phyloP scores from a whole-genome alignment of 2,329 filamentous ascomycete species.

The Aspergillus proliferans region DNA sequence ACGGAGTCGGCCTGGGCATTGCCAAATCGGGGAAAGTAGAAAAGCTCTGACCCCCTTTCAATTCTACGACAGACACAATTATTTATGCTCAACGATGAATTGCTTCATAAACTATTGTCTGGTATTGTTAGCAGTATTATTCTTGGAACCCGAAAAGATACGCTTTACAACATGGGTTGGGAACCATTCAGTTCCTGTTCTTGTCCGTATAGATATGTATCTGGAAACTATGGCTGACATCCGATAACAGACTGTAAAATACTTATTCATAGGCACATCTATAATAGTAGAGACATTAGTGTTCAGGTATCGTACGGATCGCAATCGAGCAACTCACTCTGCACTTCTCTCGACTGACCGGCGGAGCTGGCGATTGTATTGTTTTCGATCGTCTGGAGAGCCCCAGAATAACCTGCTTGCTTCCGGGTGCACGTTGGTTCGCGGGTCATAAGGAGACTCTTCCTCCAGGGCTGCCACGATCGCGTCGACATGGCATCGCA shows the following conservation, averaged over 20 bases:
- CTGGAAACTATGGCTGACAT: neutral
- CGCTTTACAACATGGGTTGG: too few species aligned
- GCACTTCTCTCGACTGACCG: constrained; percentile 58
- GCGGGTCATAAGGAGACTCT: constrained; percentile 83
- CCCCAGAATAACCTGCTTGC: constrained; percentile 87
- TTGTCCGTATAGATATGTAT: too few species aligned
- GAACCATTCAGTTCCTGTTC: too few species aligned
- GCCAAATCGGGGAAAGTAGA: neutral
- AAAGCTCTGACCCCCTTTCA: too few species aligned
- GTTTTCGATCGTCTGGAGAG: constrained; percentile 66
- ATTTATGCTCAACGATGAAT: too few species aligned
- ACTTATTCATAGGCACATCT: too few species aligned
- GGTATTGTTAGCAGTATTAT: too few species aligned
- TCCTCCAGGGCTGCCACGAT: constrained; percentile 81
- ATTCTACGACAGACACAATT: too few species aligned
- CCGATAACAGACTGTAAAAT: too few species aligned
- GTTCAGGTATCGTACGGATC: neutral
- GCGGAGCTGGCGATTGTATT: constrained; percentile 75
- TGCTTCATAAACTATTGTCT: too few species aligned
- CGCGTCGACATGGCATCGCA: constrained; percentile 74
- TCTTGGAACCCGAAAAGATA: too few species aligned
- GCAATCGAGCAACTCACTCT: constrained; percentile 19
- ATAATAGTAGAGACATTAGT: neutral
- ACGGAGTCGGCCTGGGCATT: too few species aligned
- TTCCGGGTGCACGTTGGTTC: constrained; percentile 79